Conservation (phyloP, 129 eudicot species). For the Flaveria linearis region DNA sequence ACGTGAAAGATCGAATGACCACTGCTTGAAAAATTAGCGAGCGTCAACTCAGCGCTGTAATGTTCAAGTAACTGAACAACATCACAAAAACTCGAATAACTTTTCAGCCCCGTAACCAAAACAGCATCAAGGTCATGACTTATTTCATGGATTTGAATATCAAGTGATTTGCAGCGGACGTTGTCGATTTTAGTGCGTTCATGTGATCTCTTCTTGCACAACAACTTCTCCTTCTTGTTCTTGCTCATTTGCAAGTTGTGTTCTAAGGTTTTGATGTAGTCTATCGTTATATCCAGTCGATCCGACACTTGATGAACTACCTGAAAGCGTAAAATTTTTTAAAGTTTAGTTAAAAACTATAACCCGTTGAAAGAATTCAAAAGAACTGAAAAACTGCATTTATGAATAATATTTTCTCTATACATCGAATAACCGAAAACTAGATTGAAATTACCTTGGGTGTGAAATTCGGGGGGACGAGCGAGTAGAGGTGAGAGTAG, state of each 20-base stretch:
- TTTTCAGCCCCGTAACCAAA: slow-evolving; percentile 40
- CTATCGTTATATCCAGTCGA: slow-evolving; percentile 60
- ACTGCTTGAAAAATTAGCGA: slow-evolving; percentile 39
- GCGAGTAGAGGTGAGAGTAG: slow-evolving; percentile 6
- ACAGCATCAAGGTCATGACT: slow-evolving; percentile 48
- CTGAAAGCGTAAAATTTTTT: slow-evolving; percentile 23
- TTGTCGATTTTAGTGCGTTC: not conserved
- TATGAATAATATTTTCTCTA: too few relatives aligned
- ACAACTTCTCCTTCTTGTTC: slow-evolving; percentile 46
- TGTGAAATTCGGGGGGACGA: not conserved
- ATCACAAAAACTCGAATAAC: slow-evolving; percentile 34
- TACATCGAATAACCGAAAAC: too few relatives aligned
- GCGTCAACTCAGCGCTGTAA: slow-evolving; percentile 44
- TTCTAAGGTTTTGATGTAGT: slow-evolving; percentile 55
- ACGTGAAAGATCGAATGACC: slow-evolving; percentile 50
- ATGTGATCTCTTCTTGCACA: slow-evolving; percentile 27
- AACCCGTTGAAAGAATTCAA: not conserved
- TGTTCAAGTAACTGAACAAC: slow-evolving; percentile 36
- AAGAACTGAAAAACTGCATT: not conserved
- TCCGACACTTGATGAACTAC: slow-evolving; percentile 46
- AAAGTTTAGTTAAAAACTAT: not conserved
- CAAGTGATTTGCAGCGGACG: not conserved
- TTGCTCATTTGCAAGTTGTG: slow-evolving; percentile 40
- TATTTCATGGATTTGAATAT: slow-evolving; percentile 46
- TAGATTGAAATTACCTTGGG: not conserved